Base-by-base conservation (phyloP, 1,139 yeast species). In the Pichia kudriavzevii region DNA sequence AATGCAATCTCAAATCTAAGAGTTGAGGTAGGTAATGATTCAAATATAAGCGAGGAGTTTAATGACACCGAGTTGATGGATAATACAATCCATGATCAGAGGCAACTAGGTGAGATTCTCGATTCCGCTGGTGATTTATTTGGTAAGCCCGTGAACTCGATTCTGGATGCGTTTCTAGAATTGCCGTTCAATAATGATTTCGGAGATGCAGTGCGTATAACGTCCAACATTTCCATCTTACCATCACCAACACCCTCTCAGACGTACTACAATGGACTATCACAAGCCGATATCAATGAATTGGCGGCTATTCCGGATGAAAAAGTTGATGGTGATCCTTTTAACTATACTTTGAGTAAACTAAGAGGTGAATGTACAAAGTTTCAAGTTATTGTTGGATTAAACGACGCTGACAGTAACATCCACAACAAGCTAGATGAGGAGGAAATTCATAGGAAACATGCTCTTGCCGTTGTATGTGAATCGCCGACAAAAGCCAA, bases 231-330 rank as follows among this genome's bases (percentile, higher is more conserved):
- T 10, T 52, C 58, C n/a, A 48, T 52, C 43, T 45, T 52, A 12
- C 45, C 53, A 10, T 50, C 58, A 4, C 52, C 53, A 8, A 37
- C 44, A 5, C 45, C 47, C 15, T 56, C 61, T 2, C 47, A 53
- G 11, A 43, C 59, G 22, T 63, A 63, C 6, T 74, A 73, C 40
- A 80, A 82, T 0, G 87, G 85, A 4, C 72, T 79, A 31, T 72
- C 80, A 39, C 68, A 67, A 36, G 66, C 66, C 35, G 79, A 76
- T 2, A 70, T 81, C 33, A 78, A 76, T 32, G 84, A 78, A 49
- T 65, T 83, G 35, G 88, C 91, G 1, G 79, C 80, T 3, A 77
- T 85, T 31, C 88, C 95, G 0, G 95, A 85, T 53, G 88, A 79
- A 40, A 64, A 79, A 1, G 63, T 71, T 30, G 73, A 68, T 26